A percentile compares a stretch with the other conserved stretches of the same genome.
Evolutionary conservation across 805 yeast genomes (phyloP).

Genomic region (Lipomyces mesembrius): DNA sequence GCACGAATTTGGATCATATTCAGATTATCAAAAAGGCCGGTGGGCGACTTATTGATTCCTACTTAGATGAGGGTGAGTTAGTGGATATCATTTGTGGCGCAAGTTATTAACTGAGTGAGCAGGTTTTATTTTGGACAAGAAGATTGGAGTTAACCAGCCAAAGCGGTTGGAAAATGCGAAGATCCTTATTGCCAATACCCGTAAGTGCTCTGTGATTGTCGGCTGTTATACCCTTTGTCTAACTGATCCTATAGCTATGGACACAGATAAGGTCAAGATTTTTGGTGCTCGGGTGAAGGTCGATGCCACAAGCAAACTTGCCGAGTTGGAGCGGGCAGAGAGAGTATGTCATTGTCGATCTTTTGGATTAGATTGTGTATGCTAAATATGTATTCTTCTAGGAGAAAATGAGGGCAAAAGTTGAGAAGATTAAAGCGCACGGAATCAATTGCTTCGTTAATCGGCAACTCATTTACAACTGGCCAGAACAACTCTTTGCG

Average conservation of each 20-base stretch:
- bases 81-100: not conserved
- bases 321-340: constrained; percentile 93
- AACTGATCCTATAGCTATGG: constrained; percentile 53
- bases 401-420: constrained; percentile 87
- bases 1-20: constrained; percentile 86
- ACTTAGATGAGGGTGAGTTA: constrained; percentile 79
- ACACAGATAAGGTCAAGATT: constrained; percentile 95
- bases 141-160: constrained; percentile 94
- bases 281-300: constrained; percentile 98
- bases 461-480: constrained; percentile 95
- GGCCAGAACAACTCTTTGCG: constrained; percentile 93
- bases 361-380: not conserved
- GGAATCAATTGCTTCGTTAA: constrained; percentile 89
- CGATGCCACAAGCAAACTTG: constrained; percentile 90
- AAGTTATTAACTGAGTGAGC: not conserved
- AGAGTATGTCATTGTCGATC: constrained; percentile 45
- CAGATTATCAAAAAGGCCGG: constrained; percentile 94
- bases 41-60: constrained; percentile 88
- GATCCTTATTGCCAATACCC: constrained; percentile 91
- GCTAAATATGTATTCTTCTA: constrained; percentile 1
- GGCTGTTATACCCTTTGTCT: no score
- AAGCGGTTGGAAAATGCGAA: constrained; percentile 80
- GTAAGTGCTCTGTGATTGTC: constrained; percentile 47
- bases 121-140: constrained; percentile 78
- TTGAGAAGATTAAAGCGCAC: constrained; percentile 85